Percentiles rank a stretch among this genome's conserved stretches.
phyloP scores from a whole-genome alignment of 1,139 yeast genomes.

The Candida tunisiensis region DNA sequence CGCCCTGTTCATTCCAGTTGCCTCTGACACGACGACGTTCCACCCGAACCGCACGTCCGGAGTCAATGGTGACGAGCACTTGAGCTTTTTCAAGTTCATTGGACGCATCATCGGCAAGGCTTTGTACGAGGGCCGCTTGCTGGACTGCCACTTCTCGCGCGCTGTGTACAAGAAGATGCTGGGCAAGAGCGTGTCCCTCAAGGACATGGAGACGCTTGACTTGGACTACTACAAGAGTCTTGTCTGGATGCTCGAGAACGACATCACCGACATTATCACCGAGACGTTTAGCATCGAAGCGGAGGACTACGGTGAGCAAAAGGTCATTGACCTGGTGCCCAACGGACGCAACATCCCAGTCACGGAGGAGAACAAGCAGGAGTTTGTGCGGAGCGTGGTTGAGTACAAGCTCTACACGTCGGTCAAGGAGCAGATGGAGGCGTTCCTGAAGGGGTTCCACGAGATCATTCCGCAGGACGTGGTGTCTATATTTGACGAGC shows the following conservation, averaged over 20 bases:
- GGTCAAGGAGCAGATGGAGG: conserved; percentile 76
- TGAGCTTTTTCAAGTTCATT: conserved; percentile 83
- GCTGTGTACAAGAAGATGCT: conserved; percentile 84
- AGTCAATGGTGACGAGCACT: conserved; percentile 60
- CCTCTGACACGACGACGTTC: conserved; percentile 84
- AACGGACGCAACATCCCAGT: conserved; percentile 75
- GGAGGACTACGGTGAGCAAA: conserved; percentile 88
- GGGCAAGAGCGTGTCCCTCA: conserved; percentile 66
- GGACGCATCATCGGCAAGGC: conserved; percentile 95
- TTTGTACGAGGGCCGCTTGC: conserved; percentile 66
- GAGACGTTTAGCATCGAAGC: conserved; percentile 91
- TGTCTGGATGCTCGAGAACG: conserved; percentile 94
- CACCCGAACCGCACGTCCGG: conserved; percentile 92
- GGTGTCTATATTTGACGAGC: conserved; percentile 83
- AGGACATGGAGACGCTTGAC: conserved; percentile 92
- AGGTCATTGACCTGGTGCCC: conserved; percentile 60
- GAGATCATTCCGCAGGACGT: conserved; percentile 82
- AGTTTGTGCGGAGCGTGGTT: conserved; percentile 72
- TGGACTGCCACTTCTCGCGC: conserved; percentile 91
- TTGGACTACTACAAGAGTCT: conserved; percentile 83
- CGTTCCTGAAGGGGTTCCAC: conserved; percentile 61
- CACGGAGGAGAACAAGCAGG: conserved; percentile 81
- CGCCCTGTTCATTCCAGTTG: conserved; percentile 83
- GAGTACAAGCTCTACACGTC: conserved; percentile 76
- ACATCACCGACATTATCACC: conserved; percentile 87